Conservation (phyloP, 78 protist genomes). For the Pirum gemmata region DNA sequence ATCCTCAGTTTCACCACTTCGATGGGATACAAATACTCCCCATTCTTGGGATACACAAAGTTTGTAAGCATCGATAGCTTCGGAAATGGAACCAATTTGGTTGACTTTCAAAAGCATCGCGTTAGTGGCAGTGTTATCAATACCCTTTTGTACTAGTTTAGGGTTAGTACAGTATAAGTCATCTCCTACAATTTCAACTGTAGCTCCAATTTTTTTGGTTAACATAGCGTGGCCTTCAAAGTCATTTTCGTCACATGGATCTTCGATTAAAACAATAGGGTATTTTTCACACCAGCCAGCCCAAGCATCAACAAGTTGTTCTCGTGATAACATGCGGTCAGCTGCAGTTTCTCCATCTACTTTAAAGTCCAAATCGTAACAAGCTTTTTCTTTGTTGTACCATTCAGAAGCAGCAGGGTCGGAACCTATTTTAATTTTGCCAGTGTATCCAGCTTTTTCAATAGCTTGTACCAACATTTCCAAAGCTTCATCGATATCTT, state of each 20-base stretch:
- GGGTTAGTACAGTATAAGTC: conserved; percentile 96
- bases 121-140: conserved; percentile 83
- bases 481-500: conserved; percentile 85
- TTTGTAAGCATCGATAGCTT: conserved; percentile 77
- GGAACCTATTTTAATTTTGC: conserved; percentile 73
- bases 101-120: conserved; percentile 90
- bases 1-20: conserved; percentile 98
- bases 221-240: neutral
- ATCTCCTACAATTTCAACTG: conserved; percentile 93
- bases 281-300: conserved; percentile 32
- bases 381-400: conserved; percentile 56
- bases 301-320: conserved; percentile 60
- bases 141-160: conserved; percentile 82
- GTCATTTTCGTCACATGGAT: conserved; percentile 84
- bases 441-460: conserved; percentile 89
- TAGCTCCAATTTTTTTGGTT: conserved; percentile 49
- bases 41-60: conserved; percentile 64
- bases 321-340: conserved; percentile 44
- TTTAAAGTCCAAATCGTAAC: conserved; percentile 96
- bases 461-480: conserved; percentile 83
- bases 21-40: conserved; percentile 95
- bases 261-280: conserved; percentile 93
- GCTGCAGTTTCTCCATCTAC: conserved; percentile 26
- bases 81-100: conserved; percentile 87
- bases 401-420: conserved; percentile 97